A percentile compares a stretch with the other conserved stretches of the same genome.
phyloP scores from a whole-genome alignment of 2,329 filamentous ascomycete species.

The Fusarium torreyae region DNA sequence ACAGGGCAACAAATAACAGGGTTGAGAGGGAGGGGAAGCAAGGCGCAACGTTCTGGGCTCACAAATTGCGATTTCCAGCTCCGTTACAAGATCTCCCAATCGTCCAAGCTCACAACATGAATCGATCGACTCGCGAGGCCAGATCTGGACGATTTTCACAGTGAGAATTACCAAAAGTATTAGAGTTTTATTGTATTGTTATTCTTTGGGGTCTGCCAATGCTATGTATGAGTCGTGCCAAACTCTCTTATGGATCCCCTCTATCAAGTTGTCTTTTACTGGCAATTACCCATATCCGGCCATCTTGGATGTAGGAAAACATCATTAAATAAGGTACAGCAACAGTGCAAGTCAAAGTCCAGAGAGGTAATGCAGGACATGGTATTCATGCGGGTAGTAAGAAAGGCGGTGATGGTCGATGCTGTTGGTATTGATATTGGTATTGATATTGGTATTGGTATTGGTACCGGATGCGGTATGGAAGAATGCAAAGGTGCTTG shows the following conservation, averaged over 20 bases:
- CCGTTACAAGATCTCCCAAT: constrained; percentile 4
- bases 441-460: constrained; percentile 18
- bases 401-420: constrained; percentile 16
- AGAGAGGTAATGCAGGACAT: not conserved
- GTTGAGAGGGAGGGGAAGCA: constrained; percentile 1
- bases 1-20: constrained; percentile 13
- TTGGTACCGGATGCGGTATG: constrained; percentile 26
- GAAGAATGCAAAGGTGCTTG: constrained; percentile 3
- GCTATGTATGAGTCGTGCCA: constrained; percentile 24
- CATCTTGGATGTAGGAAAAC: not conserved
- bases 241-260: constrained; percentile 12
- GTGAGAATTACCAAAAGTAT: constrained; percentile 1
- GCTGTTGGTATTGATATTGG: constrained; percentile 22
- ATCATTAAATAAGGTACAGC: not conserved
- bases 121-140: not conserved
- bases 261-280: constrained; percentile 1
- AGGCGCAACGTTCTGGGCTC: constrained; percentile 2
- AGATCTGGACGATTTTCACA: not conserved
- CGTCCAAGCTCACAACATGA: constrained; percentile 5
- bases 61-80: constrained; percentile 9
- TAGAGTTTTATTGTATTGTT: constrained; percentile 27
- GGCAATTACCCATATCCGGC: constrained; percentile 11
- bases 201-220: constrained; percentile 28
- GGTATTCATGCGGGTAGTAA: constrained; percentile 18
- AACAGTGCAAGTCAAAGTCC: constrained; percentile 16